These are phyloP conservation scores for Naematelia aurantialba DNA, from an alignment of 768 basidiomycete genomes.

Conservation along the genomic window DNA sequence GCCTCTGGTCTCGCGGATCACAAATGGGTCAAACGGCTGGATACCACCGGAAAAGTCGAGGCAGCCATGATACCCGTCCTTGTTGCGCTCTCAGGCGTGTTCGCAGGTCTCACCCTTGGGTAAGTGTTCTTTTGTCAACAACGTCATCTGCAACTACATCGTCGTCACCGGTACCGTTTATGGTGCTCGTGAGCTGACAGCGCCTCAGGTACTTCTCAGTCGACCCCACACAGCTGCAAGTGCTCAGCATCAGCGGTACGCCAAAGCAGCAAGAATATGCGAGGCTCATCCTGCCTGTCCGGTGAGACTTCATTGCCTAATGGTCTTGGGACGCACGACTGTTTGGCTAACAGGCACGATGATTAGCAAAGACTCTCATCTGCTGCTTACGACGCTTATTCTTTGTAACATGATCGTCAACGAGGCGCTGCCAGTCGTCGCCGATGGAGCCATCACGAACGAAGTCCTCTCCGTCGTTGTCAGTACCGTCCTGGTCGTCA, in stretches of 20 bases:
- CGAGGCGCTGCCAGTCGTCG: conserved; percentile 65
- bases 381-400: conserved; percentile 39
- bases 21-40: conserved; percentile 13
- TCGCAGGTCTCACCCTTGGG: conserved; percentile 83
- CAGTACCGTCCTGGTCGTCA: conserved; percentile 79
- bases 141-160: too few relatives aligned
- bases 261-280: conserved; percentile 75
- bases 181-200: conserved; percentile 3
- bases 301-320: conserved; percentile 43
- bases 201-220: conserved; percentile 63
- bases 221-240: conserved; percentile 86
- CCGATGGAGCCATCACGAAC: conserved; percentile 73
- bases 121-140: conserved; percentile 53
- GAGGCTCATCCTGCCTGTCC: conserved; percentile 78
- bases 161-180: too few relatives aligned
- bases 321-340: neutral
- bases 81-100: conserved; percentile 75
- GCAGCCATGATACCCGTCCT: conserved; percentile 73
- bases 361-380: conserved; percentile 34
- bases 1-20: neutral
- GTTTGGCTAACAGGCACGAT: neutral
- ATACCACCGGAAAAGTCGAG: conserved; percentile 47
- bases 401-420: conserved; percentile 90
- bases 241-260: conserved; percentile 77
- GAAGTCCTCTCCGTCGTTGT: conserved; percentile 72